Evolutionary conservation across 2,329 filamentous ascomycete genomes (phyloP).

Genomic region (Pseudogymnoascus pannorum): DNA sequence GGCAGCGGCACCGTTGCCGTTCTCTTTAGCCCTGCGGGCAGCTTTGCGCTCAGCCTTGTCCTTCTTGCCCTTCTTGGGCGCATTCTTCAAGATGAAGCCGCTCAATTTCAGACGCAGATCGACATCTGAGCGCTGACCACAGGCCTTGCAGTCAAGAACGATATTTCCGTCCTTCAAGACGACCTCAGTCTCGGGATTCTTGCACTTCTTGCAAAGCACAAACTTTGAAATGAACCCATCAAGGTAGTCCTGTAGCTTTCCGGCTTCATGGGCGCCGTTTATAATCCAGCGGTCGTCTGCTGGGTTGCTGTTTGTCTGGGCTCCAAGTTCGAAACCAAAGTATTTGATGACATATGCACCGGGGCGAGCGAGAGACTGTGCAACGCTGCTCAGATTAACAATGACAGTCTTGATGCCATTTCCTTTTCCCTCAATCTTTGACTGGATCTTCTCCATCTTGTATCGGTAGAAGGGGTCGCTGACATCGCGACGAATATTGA

Average conservation of each 20-base stretch:
- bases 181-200: conserved; percentile 97
- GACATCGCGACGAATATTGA: conserved; percentile 98
- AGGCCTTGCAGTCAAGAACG: conserved; percentile 95
- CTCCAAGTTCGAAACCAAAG: conserved; percentile 97
- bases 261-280: conserved; percentile 92
- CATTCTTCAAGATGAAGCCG: conserved; percentile 95
- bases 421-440: conserved; percentile 99
- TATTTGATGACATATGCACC: conserved; percentile 98
- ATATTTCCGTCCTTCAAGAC: conserved; percentile 91
- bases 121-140: conserved; percentile 85
- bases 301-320: conserved; percentile 96
- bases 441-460: conserved; percentile 99
- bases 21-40: conserved; percentile 75
- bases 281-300: conserved; percentile 99
- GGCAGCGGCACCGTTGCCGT: conserved; percentile 31
- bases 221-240: conserved; percentile 98
- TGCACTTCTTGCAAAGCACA: conserved; percentile 99
- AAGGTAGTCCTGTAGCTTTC: conserved; percentile 95
- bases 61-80: conserved; percentile 90
- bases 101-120: conserved; percentile 92
- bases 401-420: conserved; percentile 99
- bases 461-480: conserved; percentile 99
- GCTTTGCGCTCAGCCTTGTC: conserved; percentile 92
- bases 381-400: conserved; percentile 92
- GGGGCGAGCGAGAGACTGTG: conserved; percentile 83